Evolutionary conservation across 1,284 basidiomycete genomes (phyloP).

Genomic region (Rugosomyces carneus): DNA sequence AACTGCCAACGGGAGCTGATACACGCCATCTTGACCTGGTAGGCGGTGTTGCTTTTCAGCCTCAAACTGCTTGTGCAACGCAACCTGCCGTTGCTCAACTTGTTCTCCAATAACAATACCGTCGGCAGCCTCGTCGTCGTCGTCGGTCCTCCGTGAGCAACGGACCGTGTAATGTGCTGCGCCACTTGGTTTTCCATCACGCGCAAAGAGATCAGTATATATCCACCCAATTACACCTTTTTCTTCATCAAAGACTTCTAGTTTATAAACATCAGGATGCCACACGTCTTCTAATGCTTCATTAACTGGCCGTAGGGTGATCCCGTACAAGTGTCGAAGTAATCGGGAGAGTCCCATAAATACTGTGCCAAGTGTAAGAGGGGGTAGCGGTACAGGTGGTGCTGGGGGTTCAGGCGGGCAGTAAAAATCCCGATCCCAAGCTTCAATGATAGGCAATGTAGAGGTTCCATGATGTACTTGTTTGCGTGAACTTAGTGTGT

Average conservation of each 20-base stretch:
- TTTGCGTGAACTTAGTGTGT: conserved; percentile 68
- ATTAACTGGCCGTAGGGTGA: conserved; percentile 70
- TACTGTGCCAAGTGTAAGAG: conserved; percentile 77
- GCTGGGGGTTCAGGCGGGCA: conserved; percentile 71
- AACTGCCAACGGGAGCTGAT: conserved; percentile 90
- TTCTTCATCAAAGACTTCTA: conserved; percentile 89
- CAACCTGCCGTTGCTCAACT: conserved; percentile 28
- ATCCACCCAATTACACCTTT: conserved; percentile 88
- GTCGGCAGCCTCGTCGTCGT: conserved; percentile 79
- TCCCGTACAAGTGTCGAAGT: conserved; percentile 83
- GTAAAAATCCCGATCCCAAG: conserved; percentile 94
- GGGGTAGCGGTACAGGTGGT: conserved; percentile 63
- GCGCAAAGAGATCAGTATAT: conserved; percentile 88
- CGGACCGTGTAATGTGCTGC: conserved; percentile 98
- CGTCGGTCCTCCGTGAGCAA: conserved; percentile 87
- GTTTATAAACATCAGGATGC: conserved; percentile 83
- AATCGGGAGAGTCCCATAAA: conserved; percentile 84
- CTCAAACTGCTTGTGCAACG: conserved; percentile 54
- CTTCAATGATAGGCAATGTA: conserved; percentile 64
- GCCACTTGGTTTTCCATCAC: conserved; percentile 82
- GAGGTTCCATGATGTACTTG: conserved; percentile 54
- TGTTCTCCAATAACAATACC: conserved; percentile 38
- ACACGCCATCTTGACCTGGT: conserved; percentile 60
- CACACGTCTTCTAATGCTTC: conserved; percentile 81
- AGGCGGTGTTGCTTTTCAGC: conserved; percentile 49